These are phyloP conservation scores for Tolypocladium album DNA, from an alignment of 2,329 filamentous ascomycete species.

Conservation along the genomic window DNA sequence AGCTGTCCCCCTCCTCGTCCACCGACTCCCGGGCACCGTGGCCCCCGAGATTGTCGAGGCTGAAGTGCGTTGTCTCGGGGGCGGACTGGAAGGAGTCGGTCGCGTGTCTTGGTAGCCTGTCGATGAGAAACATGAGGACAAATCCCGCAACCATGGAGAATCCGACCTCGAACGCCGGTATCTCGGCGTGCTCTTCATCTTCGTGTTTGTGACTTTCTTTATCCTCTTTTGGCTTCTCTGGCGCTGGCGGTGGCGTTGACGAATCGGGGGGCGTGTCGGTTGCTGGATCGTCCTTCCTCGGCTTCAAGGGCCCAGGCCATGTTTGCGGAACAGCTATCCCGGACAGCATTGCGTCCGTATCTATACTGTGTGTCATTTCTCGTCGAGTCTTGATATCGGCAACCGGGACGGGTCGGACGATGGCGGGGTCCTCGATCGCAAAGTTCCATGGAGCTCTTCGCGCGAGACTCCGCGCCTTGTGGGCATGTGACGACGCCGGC, in stretches of 20 bases:
- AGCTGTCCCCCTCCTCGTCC: conserved; percentile 47
- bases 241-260: not conserved
- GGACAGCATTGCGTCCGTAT: not conserved
- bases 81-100: conserved; percentile 52
- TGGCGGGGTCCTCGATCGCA: conserved; percentile 12
- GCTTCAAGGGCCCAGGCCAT: not conserved
- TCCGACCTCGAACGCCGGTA: conserved; percentile 70
- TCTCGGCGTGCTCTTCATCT: conserved; percentile 19
- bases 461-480: conserved; percentile 20
- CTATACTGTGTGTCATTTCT: not conserved
- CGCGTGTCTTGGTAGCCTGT: conserved; percentile 68
- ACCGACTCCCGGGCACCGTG: conserved; percentile 27
- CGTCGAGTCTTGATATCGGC: conserved; percentile 1
- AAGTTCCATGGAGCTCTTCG: conserved; percentile 20
- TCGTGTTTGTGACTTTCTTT: conserved; percentile 21
- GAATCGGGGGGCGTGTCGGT: not conserved
- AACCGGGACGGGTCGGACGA: conserved; percentile 12
- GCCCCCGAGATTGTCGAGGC: conserved; percentile 66
- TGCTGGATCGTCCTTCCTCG: not conserved
- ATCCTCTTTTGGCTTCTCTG: conserved; percentile 6
- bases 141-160: conserved; percentile 82
- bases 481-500: conserved; percentile 29
- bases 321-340: not conserved
- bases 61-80: conserved; percentile 72
- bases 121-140: conserved; percentile 92